Conservation (phyloP, 2,329 filamentous ascomycete genomes). For the Cytospora schulzeri region DNA sequence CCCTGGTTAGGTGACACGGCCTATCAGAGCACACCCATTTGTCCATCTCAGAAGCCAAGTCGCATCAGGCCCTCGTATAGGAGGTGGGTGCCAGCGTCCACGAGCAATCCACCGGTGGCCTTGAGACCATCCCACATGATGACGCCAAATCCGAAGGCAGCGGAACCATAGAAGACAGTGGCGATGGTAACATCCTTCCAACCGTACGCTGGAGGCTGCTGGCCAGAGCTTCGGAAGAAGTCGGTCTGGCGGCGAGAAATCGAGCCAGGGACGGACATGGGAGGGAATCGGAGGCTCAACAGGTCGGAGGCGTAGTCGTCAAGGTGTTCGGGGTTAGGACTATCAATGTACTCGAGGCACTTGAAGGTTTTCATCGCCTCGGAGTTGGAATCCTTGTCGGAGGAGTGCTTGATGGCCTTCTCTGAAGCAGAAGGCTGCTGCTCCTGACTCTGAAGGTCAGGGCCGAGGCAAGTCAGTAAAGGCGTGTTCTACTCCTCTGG, state of each 20-base stretch:
- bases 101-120: neutral
- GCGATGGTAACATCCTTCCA: neutral
- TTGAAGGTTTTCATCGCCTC: neutral
- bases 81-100: neutral
- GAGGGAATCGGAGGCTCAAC: neutral
- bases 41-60: neutral
- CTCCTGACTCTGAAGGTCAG: neutral
- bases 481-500: too few relatives aligned
- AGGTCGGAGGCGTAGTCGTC: neutral
- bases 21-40: too few relatives aligned
- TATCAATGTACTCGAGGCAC: neutral
- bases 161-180: neutral
- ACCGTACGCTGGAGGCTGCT: neutral
- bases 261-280: neutral
- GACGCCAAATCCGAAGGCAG: neutral
- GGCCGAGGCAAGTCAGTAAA: neutral
- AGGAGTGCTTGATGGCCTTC: neutral
- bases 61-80: neutral
- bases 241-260: neutral
- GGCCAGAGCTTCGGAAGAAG: neutral
- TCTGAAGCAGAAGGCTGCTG: neutral
- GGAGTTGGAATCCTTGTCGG: neutral
- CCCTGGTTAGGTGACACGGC: too few relatives aligned
- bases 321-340: neutral
- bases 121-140: constrained; percentile 3